These are phyloP conservation scores for Hypomyces perniciosus DNA, from an alignment of 2,329 filamentous ascomycete species.

Conservation along the genomic window DNA sequence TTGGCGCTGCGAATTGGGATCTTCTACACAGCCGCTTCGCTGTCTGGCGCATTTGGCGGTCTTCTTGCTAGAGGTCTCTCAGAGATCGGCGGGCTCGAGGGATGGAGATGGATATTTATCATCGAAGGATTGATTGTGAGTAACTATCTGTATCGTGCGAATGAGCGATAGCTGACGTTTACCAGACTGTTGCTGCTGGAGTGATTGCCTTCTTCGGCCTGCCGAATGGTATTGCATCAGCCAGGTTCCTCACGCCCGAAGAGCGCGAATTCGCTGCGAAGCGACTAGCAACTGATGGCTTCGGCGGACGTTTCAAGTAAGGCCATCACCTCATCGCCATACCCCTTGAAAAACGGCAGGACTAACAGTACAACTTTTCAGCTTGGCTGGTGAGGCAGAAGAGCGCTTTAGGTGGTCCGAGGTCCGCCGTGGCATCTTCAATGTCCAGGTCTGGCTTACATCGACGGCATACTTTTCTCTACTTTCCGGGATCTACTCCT, in stretches of 20 bases:
- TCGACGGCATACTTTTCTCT: constrained; percentile 57
- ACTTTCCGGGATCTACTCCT: constrained; percentile 53
- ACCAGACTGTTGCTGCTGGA: constrained; percentile 49
- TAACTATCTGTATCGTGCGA: constrained; percentile 2
- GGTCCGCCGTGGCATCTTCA: constrained; percentile 54
- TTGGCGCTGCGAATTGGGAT: constrained; percentile 58
- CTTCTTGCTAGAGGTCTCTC: constrained; percentile 56
- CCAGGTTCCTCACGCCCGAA: constrained; percentile 46
- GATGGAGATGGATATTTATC: constrained; percentile 59
- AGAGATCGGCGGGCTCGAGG: constrained; percentile 51
- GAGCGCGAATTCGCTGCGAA: constrained; percentile 45
- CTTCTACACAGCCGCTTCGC: constrained; percentile 61
- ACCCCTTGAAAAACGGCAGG: background rate
- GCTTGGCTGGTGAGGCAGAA: constrained; percentile 23
- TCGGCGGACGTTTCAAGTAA: constrained; percentile 29
- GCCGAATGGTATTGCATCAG: constrained; percentile 49
- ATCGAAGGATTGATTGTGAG: constrained; percentile 50
- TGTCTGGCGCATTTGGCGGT: constrained; percentile 55
- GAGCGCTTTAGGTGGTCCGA: constrained; percentile 57
- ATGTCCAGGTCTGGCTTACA: constrained; percentile 57
- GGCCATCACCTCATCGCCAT: background rate
- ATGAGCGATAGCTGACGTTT: background rate
- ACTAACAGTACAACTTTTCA: constrained; percentile 3
- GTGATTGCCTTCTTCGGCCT: constrained; percentile 46
- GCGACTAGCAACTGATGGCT: constrained; percentile 35